Base-by-base conservation (phyloP, 2,329 filamentous ascomycete species). In the Aspergillus uvarum region DNA sequence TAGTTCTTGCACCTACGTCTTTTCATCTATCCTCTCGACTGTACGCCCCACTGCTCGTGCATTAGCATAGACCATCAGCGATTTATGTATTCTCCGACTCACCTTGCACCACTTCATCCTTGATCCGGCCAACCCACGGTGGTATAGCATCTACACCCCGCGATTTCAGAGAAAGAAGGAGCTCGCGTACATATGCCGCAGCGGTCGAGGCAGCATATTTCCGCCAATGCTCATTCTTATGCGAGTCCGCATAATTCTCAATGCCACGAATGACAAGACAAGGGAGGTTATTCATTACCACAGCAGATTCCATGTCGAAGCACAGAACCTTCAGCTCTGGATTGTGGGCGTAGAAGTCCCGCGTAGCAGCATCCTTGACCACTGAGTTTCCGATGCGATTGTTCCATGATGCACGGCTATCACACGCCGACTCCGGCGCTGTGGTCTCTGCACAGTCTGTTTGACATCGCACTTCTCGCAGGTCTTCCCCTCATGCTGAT, bases 291-390 rank as follows among this genome's bases (percentile, higher is more conserved):
- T 49, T 16, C 22, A 56, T 22, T 2, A 56, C 3, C 2, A 44
- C 29, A 14, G 54, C 54, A 4, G 54, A 29, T 26, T 56, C 54
- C 54, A 50, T 42, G 10, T 56, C 54, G 14, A 56, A 49, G 44
- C 47, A 56, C 3, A 38, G 8, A 14, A 48, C 8, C n/a, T 54
- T 42, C 19, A 42, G 6, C 16, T n/a, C 38, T 14, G 32, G 32
- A 14, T 35, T 5, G 16, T 8, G 14, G 16, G 14, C 14, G 2
- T n/a, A 42, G 1, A n/a, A 42, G 19, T 55, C 59, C 7, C 59
- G 50, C 14, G 32, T 49, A 16, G 0, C 5, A 1, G 4, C 47
- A 31, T 60, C 29, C n/a, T 42, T 58, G 1, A 60, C 51, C 2
- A 60, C 22, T 1, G 24, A 26, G 11, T 60, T 42, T 1, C 54